Percentiles rank a stretch among this genome's conserved stretches.
Conservation (phyloP, 2,329 filamentous ascomycete species). For the Neoarthrinium moseri region DNA sequence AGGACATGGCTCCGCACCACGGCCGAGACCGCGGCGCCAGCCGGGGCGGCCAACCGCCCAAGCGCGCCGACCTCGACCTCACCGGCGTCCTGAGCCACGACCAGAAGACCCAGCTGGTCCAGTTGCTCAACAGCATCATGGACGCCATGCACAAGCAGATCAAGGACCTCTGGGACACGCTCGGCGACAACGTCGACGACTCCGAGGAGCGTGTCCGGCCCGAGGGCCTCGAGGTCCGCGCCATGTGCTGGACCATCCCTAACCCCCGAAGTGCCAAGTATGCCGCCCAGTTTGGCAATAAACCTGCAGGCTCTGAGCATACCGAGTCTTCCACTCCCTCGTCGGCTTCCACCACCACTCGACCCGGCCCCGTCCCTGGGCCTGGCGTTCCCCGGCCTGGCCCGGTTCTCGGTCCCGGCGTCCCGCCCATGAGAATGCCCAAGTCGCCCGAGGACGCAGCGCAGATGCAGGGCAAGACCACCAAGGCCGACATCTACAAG, state of each 20-base stretch:
- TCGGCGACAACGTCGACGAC: slow-evolving; percentile 30
- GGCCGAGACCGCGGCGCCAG: no score
- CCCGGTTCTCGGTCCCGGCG: slow-evolving; percentile 2
- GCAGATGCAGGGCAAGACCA: slow-evolving; percentile 30
- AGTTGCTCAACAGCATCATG: slow-evolving; percentile 50
- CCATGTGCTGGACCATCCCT: slow-evolving; percentile 24
- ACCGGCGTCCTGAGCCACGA: slow-evolving; percentile 44
- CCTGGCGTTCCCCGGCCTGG: not conserved
- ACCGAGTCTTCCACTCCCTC: not conserved
- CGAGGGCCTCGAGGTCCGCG: slow-evolving; percentile 25
- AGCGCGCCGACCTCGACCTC: slow-evolving; percentile 47
- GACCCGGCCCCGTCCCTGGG: not conserved
- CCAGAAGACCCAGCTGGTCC: slow-evolving; percentile 52
- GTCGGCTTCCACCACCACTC: not conserved
- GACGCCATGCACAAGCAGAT: slow-evolving; percentile 56
- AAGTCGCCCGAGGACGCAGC: slow-evolving; percentile 28
- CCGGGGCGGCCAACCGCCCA: slow-evolving; percentile 25
- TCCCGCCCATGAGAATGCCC: slow-evolving; percentile 21
- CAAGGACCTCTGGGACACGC: slow-evolving; percentile 49
- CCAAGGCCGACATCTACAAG: slow-evolving; percentile 29
- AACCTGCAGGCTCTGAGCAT: slow-evolving; percentile 23
- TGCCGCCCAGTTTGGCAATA: slow-evolving; percentile 22
- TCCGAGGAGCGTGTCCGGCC: slow-evolving; percentile 23
- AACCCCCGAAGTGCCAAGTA: slow-evolving; percentile 32
- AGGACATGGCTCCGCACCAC: no score